A percentile compares a stretch with the other conserved stretches of the same genome.
These are phyloP conservation scores for Xylaria hypoxylon DNA, from an alignment of 2,329 filamentous ascomycete genomes.

Conservation along the genomic window DNA sequence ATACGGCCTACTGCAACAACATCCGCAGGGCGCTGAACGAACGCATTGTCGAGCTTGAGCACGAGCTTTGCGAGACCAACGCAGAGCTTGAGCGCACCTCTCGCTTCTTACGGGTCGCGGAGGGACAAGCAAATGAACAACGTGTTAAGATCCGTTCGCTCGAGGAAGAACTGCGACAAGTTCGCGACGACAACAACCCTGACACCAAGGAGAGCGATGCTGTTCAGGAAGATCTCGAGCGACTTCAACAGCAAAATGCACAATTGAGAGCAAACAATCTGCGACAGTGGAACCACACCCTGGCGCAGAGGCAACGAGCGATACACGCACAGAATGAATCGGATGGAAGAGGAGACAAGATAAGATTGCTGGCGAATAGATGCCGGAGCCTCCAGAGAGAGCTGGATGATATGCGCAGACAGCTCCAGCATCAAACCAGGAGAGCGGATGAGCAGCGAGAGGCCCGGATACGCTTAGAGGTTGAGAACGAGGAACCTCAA, in stretches of 20 bases:
- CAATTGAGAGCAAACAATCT: neutral
- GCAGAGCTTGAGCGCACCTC: neutral
- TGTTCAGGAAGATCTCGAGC: neutral
- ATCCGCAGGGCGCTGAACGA: neutral
- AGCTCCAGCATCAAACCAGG: slow-evolving; percentile 1
- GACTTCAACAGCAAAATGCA: neutral
- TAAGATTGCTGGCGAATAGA: neutral
- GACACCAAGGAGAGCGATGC: neutral
- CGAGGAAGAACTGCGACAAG: neutral
- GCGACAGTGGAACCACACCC: neutral
- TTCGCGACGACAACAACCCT: neutral
- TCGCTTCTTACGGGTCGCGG: neutral
- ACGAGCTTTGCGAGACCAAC: neutral
- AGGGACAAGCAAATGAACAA: neutral
- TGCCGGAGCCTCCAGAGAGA: neutral
- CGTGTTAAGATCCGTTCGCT: slow-evolving; percentile 7
- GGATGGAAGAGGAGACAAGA: neutral
- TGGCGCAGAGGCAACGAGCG: neutral
- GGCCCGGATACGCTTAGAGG: neutral
- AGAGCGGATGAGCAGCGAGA: slow-evolving; percentile 16
- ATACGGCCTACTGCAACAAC: neutral
- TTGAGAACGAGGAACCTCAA: slow-evolving; percentile 13
- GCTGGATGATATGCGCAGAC: neutral
- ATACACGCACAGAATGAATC: slow-evolving; percentile 1
- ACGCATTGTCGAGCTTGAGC: neutral